phyloP scores from a whole-genome alignment of 73 alveolate species.

The Paramecium caudatum region DNA sequence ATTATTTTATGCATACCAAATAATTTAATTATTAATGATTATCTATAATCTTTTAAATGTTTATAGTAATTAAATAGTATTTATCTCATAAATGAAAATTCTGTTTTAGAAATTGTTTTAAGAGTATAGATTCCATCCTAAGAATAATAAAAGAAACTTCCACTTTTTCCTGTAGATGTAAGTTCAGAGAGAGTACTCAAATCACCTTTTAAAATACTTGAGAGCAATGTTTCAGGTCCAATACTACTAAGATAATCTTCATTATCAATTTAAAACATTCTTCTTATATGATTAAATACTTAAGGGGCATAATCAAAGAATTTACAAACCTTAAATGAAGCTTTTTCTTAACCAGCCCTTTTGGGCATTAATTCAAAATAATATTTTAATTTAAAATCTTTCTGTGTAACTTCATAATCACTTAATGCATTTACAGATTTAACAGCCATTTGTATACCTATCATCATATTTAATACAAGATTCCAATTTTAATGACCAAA shows the following conservation, averaged over 20 bases:
- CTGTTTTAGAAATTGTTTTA: constrained; percentile 92
- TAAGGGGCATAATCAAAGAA: constrained; percentile 90
- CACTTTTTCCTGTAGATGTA: constrained; percentile 94
- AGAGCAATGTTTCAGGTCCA: constrained; percentile 80
- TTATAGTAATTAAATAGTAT: constrained; percentile 87
- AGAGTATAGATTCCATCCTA: constrained; percentile 95
- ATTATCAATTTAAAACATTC: constrained; percentile 76
- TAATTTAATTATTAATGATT: constrained; percentile 83
- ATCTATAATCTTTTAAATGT: constrained; percentile 87
- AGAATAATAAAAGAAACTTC: constrained; percentile 97
- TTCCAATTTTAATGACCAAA: constrained; percentile 69
- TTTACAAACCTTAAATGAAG: constrained; percentile 82
- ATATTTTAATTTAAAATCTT: constrained; percentile 85
- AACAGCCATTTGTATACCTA: constrained; percentile 94
- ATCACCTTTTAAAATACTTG: constrained; percentile 76
- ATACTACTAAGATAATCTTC: constrained; percentile 83
- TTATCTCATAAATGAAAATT: constrained; percentile 87
- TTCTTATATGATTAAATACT: constrained; percentile 84
- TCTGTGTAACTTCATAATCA: constrained; percentile 76
- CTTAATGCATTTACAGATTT: constrained; percentile 72
- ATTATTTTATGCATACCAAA: constrained; percentile 91
- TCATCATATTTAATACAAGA: constrained; percentile 66
- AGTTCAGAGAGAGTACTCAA: constrained; percentile 68
- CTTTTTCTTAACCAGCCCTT: constrained; percentile 56
- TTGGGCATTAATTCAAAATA: constrained; percentile 84